Conservation (phyloP, 1,284 basidiomycete genomes). For the Sporisorium sorghi region DNA sequence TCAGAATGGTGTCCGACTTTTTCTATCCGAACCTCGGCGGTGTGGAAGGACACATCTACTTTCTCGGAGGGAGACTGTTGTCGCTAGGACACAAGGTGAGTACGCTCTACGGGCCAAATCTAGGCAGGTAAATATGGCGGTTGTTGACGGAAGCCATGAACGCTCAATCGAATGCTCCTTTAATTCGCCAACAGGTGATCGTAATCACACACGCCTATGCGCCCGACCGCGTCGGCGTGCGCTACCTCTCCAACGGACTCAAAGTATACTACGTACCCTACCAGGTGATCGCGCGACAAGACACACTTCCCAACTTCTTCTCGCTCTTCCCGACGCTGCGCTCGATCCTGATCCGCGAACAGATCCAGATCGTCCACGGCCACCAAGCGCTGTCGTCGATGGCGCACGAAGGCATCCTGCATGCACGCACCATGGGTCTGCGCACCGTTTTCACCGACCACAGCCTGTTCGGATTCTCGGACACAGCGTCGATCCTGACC, state of each 20-base stretch:
- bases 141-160: not conserved
- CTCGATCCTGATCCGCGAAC: slow-evolving; percentile 86
- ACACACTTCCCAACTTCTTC: slow-evolving; percentile 94
- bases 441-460: slow-evolving; percentile 96
- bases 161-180: not conserved
- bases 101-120: not conserved
- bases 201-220: slow-evolving; percentile 92
- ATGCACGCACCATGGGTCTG: slow-evolving; percentile 75
- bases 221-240: slow-evolving; percentile 84
- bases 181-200: slow-evolving; percentile 77
- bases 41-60: slow-evolving; percentile 94
- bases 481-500: slow-evolving; percentile 93
- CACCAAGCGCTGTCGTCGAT: slow-evolving; percentile 90
- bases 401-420: slow-evolving; percentile 90
- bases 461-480: slow-evolving; percentile 93
- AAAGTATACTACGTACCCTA: slow-evolving; percentile 97
- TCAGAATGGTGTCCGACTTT: slow-evolving; percentile 95
- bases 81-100: slow-evolving; percentile 84
- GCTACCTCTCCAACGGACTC: slow-evolving; percentile 83
- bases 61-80: slow-evolving; percentile 75
- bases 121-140: not conserved
- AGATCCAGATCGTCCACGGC: slow-evolving; percentile 87
- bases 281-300: slow-evolving; percentile 77
- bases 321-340: slow-evolving; percentile 90
- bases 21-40: slow-evolving; percentile 95